Conservation (phyloP, 2,329 filamentous ascomycete genomes). For the Diplodia intermedia region DNA sequence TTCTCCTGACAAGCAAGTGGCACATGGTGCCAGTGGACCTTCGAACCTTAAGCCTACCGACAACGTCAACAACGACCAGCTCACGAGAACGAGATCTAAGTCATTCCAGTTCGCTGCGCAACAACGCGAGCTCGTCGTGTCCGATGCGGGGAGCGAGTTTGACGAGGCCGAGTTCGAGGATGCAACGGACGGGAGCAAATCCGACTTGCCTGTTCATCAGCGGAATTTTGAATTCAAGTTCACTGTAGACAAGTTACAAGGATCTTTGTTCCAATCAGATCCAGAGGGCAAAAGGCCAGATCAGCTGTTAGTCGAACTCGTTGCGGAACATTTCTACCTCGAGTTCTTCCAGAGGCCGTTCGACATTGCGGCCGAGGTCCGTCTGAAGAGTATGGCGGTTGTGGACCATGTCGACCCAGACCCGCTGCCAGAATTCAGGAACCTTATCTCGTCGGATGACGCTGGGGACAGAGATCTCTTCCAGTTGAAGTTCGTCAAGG, state of each 20-base stretch:
- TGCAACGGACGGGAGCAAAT: constrained; percentile 59
- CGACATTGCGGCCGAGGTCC: constrained; percentile 92
- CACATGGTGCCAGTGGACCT: constrained; percentile 44
- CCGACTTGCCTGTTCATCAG: constrained; percentile 75
- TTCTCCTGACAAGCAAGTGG: constrained; percentile 45
- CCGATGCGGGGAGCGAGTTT: constrained; percentile 71
- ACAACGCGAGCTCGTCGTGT: constrained; percentile 78
- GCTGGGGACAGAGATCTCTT: constrained; percentile 76
- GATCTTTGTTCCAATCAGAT: constrained; percentile 88
- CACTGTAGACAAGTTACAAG: constrained; percentile 90
- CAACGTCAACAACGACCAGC: constrained; percentile 41
- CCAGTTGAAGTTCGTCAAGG: constrained; percentile 84
- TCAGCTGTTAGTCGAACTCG: constrained; percentile 83
- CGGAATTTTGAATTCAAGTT: constrained; percentile 97
- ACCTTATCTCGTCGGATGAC: constrained; percentile 92
- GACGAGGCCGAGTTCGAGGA: constrained; percentile 71
- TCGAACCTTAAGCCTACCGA: constrained; percentile 49
- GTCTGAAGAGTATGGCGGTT: constrained; percentile 82
- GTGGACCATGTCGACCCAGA: constrained; percentile 94
- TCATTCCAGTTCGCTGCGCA: constrained; percentile 77
- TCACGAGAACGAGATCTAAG: constrained; percentile 61
- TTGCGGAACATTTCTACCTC: constrained; percentile 87
- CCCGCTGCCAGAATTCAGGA: constrained; percentile 88
- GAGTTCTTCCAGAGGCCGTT: constrained; percentile 87
- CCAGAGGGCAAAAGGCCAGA: constrained; percentile 78